phyloP scores from a whole-genome alignment of 148 eudicot genomes.

The Rhododendron vialii region DNA sequence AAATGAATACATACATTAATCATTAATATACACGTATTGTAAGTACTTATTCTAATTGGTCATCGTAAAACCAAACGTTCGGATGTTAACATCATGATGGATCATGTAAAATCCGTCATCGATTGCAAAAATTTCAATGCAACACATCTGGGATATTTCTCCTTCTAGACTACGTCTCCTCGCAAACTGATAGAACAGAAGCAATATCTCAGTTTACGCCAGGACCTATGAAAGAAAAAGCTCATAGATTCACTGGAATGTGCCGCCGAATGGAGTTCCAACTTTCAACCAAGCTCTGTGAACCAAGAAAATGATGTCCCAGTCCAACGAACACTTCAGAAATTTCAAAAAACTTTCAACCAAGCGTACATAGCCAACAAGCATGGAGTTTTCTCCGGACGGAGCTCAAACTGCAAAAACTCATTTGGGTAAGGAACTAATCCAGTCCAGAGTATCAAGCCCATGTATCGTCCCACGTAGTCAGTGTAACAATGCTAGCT shows the following conservation, averaged over 20 bases:
- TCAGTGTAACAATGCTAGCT: not conserved
- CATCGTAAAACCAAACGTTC: not conserved
- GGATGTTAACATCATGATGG: not conserved
- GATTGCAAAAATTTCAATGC: not conserved
- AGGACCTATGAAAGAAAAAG: constrained; percentile 2
- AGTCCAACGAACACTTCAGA: not conserved
- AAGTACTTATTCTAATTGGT: not conserved
- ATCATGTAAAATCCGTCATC: not conserved
- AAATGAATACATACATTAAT: not conserved
- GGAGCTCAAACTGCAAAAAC: not conserved
- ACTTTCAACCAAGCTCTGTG: not conserved
- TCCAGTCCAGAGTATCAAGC: not conserved
- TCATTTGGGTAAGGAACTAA: not conserved
- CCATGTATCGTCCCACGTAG: not conserved
- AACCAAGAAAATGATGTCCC: not conserved
- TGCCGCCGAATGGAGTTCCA: not conserved
- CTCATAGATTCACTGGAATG: not conserved
- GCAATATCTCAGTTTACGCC: not conserved
- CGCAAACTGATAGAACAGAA: not conserved
- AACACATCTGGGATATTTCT: not conserved
- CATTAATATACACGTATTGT: not conserved
- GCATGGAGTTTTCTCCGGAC: not conserved
- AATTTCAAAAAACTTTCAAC: no score
- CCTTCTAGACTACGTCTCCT: not conserved
- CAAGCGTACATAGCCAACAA: not conserved